Conservation (phyloP, 345 rosid species). For the Populus euphratica region DNA sequence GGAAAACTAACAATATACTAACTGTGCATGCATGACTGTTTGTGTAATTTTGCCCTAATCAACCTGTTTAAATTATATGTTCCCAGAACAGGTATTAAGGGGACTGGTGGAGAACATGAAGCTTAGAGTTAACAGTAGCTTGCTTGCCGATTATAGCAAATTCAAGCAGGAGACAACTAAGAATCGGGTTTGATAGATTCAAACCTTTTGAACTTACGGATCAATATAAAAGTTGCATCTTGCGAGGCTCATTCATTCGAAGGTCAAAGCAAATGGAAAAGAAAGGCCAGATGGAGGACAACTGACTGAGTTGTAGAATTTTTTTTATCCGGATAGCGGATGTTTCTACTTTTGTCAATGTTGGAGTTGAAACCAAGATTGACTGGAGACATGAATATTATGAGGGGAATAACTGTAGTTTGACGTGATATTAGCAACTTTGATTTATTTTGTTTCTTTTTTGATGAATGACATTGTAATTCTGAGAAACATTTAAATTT, state of each 20-base stretch:
- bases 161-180: slow-evolving; percentile 49
- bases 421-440: too few relatives aligned
- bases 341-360: too few relatives aligned
- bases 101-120: slow-evolving; percentile 76
- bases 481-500: too few relatives aligned
- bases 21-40: too few relatives aligned
- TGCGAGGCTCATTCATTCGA: too few relatives aligned
- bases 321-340: too few relatives aligned
- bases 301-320: neutral
- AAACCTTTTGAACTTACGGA: neutral
- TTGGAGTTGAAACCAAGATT: too few relatives aligned
- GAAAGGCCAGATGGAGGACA: neutral
- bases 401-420: too few relatives aligned
- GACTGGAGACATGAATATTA: too few relatives aligned
- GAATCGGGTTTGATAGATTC: slow-evolving; percentile 1
- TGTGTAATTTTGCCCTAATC: neutral
- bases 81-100: slow-evolving; percentile 47
- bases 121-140: slow-evolving; percentile 66
- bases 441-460: too few relatives aligned
- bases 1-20: neutral
- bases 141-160: slow-evolving; percentile 69
- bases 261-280: neutral
- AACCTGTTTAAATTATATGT: neutral
- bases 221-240: neutral
- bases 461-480: too few relatives aligned